These are phyloP conservation scores for Kwoniella newhampshirensis DNA, from an alignment of 768 basidiomycete species.

Conservation along the genomic window DNA sequence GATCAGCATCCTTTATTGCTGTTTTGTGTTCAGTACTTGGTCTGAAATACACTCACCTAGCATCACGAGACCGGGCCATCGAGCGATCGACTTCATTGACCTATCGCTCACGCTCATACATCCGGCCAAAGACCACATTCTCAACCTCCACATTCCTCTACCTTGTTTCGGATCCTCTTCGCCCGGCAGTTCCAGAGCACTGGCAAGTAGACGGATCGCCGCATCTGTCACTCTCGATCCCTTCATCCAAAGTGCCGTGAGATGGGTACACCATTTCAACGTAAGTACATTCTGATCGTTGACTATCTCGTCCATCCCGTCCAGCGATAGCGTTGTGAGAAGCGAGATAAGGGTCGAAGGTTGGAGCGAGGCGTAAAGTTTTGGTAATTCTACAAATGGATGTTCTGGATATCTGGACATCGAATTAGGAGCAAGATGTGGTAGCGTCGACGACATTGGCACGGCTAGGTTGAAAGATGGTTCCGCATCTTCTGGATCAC, in stretches of 20 bases:
- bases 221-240: slow-evolving; percentile 34
- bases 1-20: not conserved
- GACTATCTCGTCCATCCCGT: slow-evolving; percentile 22
- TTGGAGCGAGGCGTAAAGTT: slow-evolving; percentile 17
- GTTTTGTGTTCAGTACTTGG: not conserved
- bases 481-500: slow-evolving; percentile 15
- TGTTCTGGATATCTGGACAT: slow-evolving; percentile 18
- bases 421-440: slow-evolving; percentile 20
- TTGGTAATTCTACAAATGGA: slow-evolving; percentile 34
- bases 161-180: slow-evolving; percentile 11
- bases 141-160: slow-evolving; percentile 36
- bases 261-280: slow-evolving; percentile 35
- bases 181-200: slow-evolving; percentile 31
- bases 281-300: slow-evolving; percentile 28
- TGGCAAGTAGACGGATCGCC: slow-evolving; percentile 30
- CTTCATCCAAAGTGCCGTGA: slow-evolving; percentile 37
- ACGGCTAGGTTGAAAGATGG: slow-evolving; percentile 22
- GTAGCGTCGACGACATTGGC: slow-evolving; percentile 14
- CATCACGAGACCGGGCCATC: slow-evolving; percentile 41
- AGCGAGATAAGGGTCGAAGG: slow-evolving; percentile 10
- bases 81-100: slow-evolving; percentile 30
- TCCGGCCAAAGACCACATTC: slow-evolving; percentile 33
- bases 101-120: slow-evolving; percentile 33
- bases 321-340: slow-evolving; percentile 36
- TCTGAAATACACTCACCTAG: slow-evolving; percentile 30